Evolutionary conservation across 129 eudicot species (phyloP), one percentile per base, ranked within the genome.

Genomic region (Calendula officinalis): DNA sequence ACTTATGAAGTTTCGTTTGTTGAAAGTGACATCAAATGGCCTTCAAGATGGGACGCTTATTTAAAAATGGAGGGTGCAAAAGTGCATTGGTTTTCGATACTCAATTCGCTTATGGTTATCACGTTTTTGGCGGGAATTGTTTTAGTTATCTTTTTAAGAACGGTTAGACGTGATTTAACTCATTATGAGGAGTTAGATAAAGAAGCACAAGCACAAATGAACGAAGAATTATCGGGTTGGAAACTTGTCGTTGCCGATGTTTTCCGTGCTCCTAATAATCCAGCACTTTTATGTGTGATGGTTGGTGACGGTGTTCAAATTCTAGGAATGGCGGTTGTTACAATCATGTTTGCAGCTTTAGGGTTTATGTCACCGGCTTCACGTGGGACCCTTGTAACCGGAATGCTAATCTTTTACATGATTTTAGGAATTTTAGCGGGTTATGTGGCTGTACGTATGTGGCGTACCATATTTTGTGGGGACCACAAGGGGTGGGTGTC

Each of bases 361-460:
- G 94, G 94, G 40, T 86, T 86, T 48, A 86, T 86, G 94, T 86
- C 94, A 27, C 88, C 88, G 2, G 94, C 94, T 45, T 77, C 83
- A 33, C 85, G 94, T 14, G 86, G 86, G 46, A 79, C 88, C 9
- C 50, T 86, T 50, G 60, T 86, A 6, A 82, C 94, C 9, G 88
- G 94, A 44, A 82, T 86, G 94, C 62, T 86, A 7, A 82, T 82
- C 11, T 85, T 74, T 56, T 86, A 82, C 81, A 73, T 82, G 88
- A 57, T 86, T 44, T 88, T 86, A 32, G 94, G 94, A 33, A 74
- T 82, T 59, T 80, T 82, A 45, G 85, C 94, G 22, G 94, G 94
- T 62, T 86, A 86, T 44, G 88, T 86, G 32, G 88, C 88, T 9
- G 85, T 82, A 42, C 88, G 88, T n/a, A 4, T 86, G 76, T 86